Percentiles rank a stretch among this genome's conserved stretches.
phyloP scores from a whole-genome alignment of 345 rosid genomes.

The Luvunga scandens region DNA sequence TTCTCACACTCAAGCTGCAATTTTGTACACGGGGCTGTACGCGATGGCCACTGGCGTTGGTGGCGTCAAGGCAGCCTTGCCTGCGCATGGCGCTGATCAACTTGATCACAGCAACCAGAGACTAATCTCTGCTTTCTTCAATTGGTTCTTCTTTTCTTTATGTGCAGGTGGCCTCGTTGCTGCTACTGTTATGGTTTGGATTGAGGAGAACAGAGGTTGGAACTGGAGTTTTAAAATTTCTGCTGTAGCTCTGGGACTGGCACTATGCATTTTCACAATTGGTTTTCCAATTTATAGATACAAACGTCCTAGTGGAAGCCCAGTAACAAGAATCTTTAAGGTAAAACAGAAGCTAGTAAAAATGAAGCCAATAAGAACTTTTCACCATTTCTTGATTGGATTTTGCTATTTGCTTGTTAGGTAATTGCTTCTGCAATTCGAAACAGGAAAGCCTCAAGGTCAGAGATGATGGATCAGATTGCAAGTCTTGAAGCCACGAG shows the following conservation, averaged over 20 bases:
- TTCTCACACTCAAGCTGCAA: slow-evolving; percentile 27
- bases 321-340: slow-evolving; percentile 37
- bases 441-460: slow-evolving; percentile 34
- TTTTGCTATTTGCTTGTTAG: neutral
- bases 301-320: slow-evolving; percentile 51
- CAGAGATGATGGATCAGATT: slow-evolving; percentile 11
- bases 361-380: neutral
- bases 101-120: slow-evolving; percentile 33
- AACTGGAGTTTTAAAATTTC: slow-evolving; percentile 39
- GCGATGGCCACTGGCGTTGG: slow-evolving; percentile 54
- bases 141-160: slow-evolving; percentile 55
- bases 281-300: slow-evolving; percentile 48
- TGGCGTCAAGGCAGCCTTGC: slow-evolving; percentile 59
- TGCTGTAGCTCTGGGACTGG: slow-evolving; percentile 20
- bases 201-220: slow-evolving; percentile 61
- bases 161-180: slow-evolving; percentile 49
- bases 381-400: neutral
- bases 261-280: slow-evolving; percentile 34
- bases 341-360: slow-evolving; percentile 3
- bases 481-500: slow-evolving; percentile 14
- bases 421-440: slow-evolving; percentile 44
- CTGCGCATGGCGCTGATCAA: slow-evolving; percentile 71
- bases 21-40: slow-evolving; percentile 49
- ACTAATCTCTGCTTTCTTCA: slow-evolving; percentile 49
- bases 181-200: slow-evolving; percentile 59